Evolutionary conservation across 1,284 basidiomycete genomes (phyloP).

Genomic region (Cutaneotrichosporon daszewskae): DNA sequence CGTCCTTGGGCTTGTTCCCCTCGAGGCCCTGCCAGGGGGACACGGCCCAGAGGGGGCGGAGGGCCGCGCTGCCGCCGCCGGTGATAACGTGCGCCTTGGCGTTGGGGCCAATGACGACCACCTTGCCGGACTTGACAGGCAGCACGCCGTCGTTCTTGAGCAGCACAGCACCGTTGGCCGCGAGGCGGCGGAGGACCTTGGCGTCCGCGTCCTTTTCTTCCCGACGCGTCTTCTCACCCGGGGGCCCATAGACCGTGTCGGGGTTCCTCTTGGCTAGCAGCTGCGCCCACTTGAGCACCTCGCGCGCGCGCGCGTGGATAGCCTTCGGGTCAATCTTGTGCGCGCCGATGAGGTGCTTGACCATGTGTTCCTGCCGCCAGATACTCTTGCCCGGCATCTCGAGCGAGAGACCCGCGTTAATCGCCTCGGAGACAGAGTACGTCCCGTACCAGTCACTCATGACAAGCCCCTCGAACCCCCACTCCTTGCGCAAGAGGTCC

Average conservation of each 20-base stretch:
- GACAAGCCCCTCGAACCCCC: conserved; percentile 63
- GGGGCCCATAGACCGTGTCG: conserved; percentile 25
- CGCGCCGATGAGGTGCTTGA: conserved; percentile 57
- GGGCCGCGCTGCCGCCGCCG: conserved; percentile 55
- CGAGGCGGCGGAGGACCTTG: conserved; percentile 23
- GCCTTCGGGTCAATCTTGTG: conserved; percentile 51
- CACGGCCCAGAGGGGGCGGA: conserved; percentile 52
- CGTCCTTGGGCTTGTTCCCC: conserved; percentile 43
- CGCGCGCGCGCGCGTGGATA: conserved; percentile 19
- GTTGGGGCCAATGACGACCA: conserved; percentile 59
- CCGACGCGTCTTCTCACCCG: background rate
- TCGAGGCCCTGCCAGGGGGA: conserved; percentile 55
- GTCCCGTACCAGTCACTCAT: conserved; percentile 58
- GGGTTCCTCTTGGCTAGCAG: conserved; percentile 20
- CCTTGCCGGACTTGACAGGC: conserved; percentile 29
- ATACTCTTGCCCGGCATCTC: conserved; percentile 26
- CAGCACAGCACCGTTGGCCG: conserved; percentile 56
- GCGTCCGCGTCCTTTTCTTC: conserved; percentile 19
- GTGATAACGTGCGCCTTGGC: conserved; percentile 54
- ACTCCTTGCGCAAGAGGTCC: conserved; percentile 52
- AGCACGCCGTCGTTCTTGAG: conserved; percentile 48
- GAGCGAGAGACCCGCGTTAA: conserved; percentile 66
- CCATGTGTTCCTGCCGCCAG: conserved; percentile 28
- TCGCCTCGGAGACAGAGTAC: conserved; percentile 59
- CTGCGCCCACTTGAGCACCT: conserved; percentile 44